phyloP scores from a whole-genome alignment of 1,284 basidiomycete genomes.

The Schizopora paradoxa region DNA sequence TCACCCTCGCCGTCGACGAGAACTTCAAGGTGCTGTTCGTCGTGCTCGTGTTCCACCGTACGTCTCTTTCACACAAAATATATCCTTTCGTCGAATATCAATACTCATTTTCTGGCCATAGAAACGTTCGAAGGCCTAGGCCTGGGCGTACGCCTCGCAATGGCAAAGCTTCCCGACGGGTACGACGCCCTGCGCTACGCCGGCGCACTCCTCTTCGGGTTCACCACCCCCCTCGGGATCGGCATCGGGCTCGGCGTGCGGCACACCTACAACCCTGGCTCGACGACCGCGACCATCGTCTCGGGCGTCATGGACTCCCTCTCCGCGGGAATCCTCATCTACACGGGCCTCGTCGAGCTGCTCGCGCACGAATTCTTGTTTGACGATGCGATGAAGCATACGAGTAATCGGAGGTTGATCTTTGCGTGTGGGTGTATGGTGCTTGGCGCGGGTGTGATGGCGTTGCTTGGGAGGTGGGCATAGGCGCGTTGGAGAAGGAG shows the following conservation, averaged over 20 bases:
- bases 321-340: conserved; percentile 84
- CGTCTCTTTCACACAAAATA: conserved; percentile 20
- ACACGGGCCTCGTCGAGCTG: conserved; percentile 88
- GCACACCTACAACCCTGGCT: conserved; percentile 74
- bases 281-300: conserved; percentile 70
- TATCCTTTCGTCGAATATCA: conserved; percentile 2
- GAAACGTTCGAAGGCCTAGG: conserved; percentile 90
- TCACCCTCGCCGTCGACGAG: conserved; percentile 85
- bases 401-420: conserved; percentile 53
- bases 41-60: conserved; percentile 88
- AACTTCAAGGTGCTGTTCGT: conserved; percentile 82
- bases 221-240: conserved; percentile 80
- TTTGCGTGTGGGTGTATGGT: conserved; percentile 76
- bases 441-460: conserved; percentile 76
- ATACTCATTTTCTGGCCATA: conserved; percentile 34
- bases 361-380: conserved; percentile 91
- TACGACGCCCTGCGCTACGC: conserved; percentile 58
- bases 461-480: conserved; percentile 83
- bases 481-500: too few species aligned
- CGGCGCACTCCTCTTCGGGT: conserved; percentile 65
- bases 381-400: conserved; percentile 75
- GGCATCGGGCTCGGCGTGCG: conserved; percentile 83
- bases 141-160: conserved; percentile 79
- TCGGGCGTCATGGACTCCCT: conserved; percentile 81
- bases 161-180: conserved; percentile 55